phyloP scores from a whole-genome alignment of 805 yeast species.

The Monosporozyma yasuniensis region DNA sequence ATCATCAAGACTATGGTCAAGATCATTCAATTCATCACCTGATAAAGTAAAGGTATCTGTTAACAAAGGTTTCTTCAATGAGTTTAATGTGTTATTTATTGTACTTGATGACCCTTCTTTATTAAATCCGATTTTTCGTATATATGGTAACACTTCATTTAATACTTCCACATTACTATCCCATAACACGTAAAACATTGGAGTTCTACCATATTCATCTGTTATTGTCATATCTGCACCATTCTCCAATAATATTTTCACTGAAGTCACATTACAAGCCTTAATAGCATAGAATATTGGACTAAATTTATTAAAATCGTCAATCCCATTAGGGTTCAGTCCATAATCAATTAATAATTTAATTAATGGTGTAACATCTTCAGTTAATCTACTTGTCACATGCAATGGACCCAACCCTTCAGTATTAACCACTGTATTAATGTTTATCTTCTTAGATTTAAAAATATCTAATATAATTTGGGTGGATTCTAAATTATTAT shows the following conservation, averaged over 20 bases:
- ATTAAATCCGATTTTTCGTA: not conserved
- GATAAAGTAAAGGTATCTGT: not conserved
- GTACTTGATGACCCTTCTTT: slow-evolving; percentile 1
- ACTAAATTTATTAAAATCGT: slow-evolving; percentile 87
- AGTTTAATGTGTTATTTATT: slow-evolving; percentile 1
- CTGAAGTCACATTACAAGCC: slow-evolving; percentile 69
- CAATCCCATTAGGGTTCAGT: slow-evolving; percentile 67
- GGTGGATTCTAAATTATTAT: slow-evolving; percentile 66
- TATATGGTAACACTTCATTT: slow-evolving; percentile 45
- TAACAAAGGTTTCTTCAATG: not conserved
- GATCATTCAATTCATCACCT: slow-evolving; percentile 16
- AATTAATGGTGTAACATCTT: slow-evolving; percentile 49
- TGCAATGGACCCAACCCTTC: slow-evolving; percentile 87
- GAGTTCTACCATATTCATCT: slow-evolving; percentile 75
- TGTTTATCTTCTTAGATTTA: slow-evolving; percentile 2
- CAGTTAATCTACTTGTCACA: slow-evolving; percentile 77
- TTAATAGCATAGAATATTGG: slow-evolving; percentile 85
- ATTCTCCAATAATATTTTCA: slow-evolving; percentile 56
- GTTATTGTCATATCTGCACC: slow-evolving; percentile 62
- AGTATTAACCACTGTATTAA: slow-evolving; percentile 45
- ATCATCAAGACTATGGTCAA: slow-evolving; percentile 35
- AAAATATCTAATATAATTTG: slow-evolving; percentile 43
- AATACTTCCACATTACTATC: slow-evolving; percentile 86
- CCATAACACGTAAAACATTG: slow-evolving; percentile 84
- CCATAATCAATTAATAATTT: slow-evolving; percentile 62